Conservation (phyloP, 441 rosid genomes). For the Aleurites moluccanus region DNA sequence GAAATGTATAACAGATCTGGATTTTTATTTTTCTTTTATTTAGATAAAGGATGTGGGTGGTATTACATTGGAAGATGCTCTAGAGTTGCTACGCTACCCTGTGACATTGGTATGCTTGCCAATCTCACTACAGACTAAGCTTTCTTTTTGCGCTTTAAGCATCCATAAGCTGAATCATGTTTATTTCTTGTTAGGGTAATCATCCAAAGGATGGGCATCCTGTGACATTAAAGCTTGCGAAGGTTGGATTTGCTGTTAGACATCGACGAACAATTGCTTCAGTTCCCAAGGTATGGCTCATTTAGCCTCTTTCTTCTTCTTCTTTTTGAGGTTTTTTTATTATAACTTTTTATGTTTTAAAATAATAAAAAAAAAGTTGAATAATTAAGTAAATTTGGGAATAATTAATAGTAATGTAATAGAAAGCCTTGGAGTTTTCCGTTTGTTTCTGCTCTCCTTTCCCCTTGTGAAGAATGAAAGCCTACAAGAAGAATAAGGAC, state of each 20-base stretch:
- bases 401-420: no score
- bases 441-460: no score
- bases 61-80: conserved; percentile 71
- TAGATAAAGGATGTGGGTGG: conserved; percentile 71
- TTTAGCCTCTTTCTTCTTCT: not conserved
- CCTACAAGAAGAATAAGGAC: no score
- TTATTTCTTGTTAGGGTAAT: conserved; percentile 59
- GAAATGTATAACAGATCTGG: not conserved
- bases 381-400: not conserved
- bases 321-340: not conserved
- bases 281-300: conserved; percentile 74
- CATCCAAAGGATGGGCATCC: conserved; percentile 88
- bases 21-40: conserved; percentile 19
- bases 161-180: conserved; percentile 14
- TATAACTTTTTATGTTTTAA: not conserved
- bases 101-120: conserved; percentile 62
- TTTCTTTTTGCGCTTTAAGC: conserved; percentile 17
- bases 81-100: conserved; percentile 76
- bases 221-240: conserved; percentile 62
- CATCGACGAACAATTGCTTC: conserved; percentile 81
- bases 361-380: not conserved
- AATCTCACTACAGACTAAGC: conserved; percentile 17
- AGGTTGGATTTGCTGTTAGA: conserved; percentile 60
- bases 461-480: no score
- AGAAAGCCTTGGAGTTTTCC: no score